These are phyloP conservation scores for Solanum etuberosum DNA, from an alignment of 257 asterid species.

Conservation along the genomic window DNA sequence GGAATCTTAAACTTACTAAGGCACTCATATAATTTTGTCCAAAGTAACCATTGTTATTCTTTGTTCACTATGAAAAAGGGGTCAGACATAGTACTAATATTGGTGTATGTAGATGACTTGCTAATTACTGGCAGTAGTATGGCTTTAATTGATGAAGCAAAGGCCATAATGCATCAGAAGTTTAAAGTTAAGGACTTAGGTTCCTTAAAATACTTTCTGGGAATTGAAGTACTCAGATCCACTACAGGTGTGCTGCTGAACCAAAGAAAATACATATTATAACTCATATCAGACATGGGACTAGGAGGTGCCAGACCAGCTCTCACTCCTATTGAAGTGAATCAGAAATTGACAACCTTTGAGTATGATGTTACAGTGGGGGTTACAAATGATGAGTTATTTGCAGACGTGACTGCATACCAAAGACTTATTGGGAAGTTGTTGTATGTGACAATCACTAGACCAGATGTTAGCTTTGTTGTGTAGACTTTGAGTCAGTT, in stretches of 20 bases:
- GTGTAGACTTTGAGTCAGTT: background rate
- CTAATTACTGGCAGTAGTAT: background rate
- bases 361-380: background rate
- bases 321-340: background rate
- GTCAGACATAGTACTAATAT: background rate
- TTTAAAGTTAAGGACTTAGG: background rate
- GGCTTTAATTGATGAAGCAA: background rate
- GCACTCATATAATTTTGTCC: background rate
- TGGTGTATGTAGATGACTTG: background rate
- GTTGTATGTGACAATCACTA: background rate
- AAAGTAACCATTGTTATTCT: background rate
- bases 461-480: background rate
- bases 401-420: background rate
- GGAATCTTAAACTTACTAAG: background rate
- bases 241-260: background rate
- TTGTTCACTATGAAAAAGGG: background rate
- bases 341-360: background rate
- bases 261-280: background rate
- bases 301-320: background rate
- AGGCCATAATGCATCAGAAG: background rate
- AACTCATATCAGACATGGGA: background rate
- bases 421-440: background rate
- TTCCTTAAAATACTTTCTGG: background rate
- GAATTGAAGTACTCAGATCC: background rate
- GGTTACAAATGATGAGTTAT: background rate